phyloP scores from a whole-genome alignment of 495 filamentous ascomycete species.

The Immersiella caudata region DNA sequence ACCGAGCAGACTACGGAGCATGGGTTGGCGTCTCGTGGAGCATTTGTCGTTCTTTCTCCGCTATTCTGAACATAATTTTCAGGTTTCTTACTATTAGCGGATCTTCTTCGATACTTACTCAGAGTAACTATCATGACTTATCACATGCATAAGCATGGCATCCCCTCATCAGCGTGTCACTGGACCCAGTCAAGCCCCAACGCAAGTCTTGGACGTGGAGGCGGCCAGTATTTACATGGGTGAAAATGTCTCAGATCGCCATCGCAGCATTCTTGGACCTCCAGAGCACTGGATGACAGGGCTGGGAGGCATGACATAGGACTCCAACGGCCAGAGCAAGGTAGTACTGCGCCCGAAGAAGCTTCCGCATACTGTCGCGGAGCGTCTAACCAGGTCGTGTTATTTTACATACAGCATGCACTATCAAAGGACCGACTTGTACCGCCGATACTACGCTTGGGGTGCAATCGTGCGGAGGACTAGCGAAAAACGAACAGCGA shows the following conservation, averaged over 20 bases:
- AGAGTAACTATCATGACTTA: background rate
- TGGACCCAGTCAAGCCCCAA: background rate
- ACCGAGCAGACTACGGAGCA: background rate
- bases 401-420: background rate
- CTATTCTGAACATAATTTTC: background rate
- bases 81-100: background rate
- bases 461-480: slow-evolving; percentile 30
- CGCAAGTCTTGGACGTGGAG: background rate
- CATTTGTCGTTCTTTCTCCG: background rate
- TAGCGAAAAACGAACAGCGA: background rate
- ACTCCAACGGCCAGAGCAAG: background rate
- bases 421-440: slow-evolving; percentile 37
- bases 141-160: background rate
- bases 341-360: background rate
- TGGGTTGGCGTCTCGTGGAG: slow-evolving; percentile 8
- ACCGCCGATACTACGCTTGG: slow-evolving; percentile 18
- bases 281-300: background rate
- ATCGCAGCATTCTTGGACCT: background rate
- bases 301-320: background rate
- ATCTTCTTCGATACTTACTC: background rate
- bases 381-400: background rate
- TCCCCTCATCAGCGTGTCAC: background rate
- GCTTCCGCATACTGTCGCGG: background rate
- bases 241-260: background rate
- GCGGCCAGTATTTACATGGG: background rate